Base-by-base conservation (phyloP, 805 yeast species). In the Teunomyces stri region DNA sequence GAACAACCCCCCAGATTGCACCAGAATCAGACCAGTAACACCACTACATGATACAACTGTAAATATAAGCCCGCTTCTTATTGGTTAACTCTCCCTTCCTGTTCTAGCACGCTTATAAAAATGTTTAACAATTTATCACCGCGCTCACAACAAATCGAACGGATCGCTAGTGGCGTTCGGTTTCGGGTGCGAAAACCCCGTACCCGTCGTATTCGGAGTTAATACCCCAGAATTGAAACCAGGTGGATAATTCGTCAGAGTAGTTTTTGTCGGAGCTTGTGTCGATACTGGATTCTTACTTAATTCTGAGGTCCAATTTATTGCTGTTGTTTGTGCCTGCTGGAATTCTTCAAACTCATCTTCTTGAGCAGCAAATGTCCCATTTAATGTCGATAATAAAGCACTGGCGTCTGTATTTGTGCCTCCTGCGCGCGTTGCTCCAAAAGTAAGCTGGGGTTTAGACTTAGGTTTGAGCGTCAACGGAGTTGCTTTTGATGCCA, bases 331-430 rank as follows among this genome's bases (percentile, higher is more conserved):
- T 29, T 42, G 13, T 12, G 56, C 59, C 45, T 49, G 47, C 34
- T 64, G 69, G 49, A 62, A 63, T 20, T 63, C 66, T 36, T 61
- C 61, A 42, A 62, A 64, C 9, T 62, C 68, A 43, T 61, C 65
- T 12, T 59, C 63, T 29, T 54, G 60, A 16, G 48, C 58, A 21
- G 36, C 43, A 43, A 50, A 59, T 13, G 66, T 56, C 3, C 61
- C 59, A 30, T 63, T 68, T 50, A 63, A 57, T 3, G 64, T 55
- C 30, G 51, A 51, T 11, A 64, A 49, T 6, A 69, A 44, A 11
- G 55, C 59, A 27, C 43, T 49, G 35, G 60, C 51, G 29, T 29
- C 40, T 6, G 28, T n/a, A 20, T 20, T 37, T 31, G 48, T 45
- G 12, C 46, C 34, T 33, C 45, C 48, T 4, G 12, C 29, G 9